Evolutionary conservation across 768 basidiomycete genomes (phyloP), one percentile per base, ranked within the genome.

Genomic region (Coprinopsis sp.): DNA sequence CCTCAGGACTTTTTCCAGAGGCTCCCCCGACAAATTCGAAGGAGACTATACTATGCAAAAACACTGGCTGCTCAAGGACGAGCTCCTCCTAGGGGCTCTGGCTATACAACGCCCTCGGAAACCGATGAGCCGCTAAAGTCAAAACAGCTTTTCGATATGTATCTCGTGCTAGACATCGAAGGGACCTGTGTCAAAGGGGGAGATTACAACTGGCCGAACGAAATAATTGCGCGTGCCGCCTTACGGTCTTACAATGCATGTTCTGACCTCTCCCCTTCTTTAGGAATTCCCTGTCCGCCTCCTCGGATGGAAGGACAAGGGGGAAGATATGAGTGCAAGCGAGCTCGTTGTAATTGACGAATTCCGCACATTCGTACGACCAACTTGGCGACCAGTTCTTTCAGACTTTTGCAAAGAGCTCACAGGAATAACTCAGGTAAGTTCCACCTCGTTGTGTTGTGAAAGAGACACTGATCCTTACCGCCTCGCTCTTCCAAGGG

Each of bases 281-380:
- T 62, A 95, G 93, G 93, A 99, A 66, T 92, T 91, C 68, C 95
- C 95, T 5, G 89, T 98, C 10, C 85, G 87, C 55, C 72, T 99
- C 3, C 72, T 97, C 49, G 78, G 77, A 50, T 97, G 94, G 94
- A 75, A 68, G 56, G 80, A 88, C 58, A 79, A 70, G 54, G 68
- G 72, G 27, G 47, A 62, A 14, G 72, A 76, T 41, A 77, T 76
- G 39, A 66, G 52, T 38, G 79, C 81, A 8, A 75, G 71, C 48
- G 68, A 71, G 33, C 70, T 97, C 19, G 79, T 83, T 58, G 69
- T 86, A 30, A 73, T 86, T 16, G 86, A 81, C 53, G 88, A 91
- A 61, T 98, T 93, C 68, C 82, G 87, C 51, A 84, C 80, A 53
- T 95, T 89, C 63, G 91, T 97, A 34, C 73, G 73, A 58, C 95